Evolutionary conservation across 2,329 filamentous ascomycete species (phyloP).

Genomic region (Alternaria brassicae): DNA sequence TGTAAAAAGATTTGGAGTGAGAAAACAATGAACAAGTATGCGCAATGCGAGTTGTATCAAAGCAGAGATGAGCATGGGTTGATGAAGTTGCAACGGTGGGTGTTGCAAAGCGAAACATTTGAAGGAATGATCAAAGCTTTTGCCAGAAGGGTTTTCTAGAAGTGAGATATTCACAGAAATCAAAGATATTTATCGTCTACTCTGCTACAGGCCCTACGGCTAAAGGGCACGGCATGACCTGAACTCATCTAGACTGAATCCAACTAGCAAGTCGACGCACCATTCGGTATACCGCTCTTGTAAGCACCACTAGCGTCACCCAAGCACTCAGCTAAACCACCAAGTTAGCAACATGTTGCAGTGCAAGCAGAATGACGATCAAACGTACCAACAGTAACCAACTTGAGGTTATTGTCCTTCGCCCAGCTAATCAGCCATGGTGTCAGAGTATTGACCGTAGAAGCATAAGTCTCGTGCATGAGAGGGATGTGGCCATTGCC

Average conservation of each 20-base stretch:
- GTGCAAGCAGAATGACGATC: neutral
- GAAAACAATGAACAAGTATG: no score
- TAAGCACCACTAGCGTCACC: conserved; percentile 42
- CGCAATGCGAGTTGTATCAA: no score
- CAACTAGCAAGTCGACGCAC: conserved; percentile 27
- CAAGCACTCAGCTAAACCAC: conserved; percentile 36
- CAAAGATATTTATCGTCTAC: neutral
- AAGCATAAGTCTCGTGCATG: conserved; percentile 47
- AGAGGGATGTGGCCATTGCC: conserved; percentile 48
- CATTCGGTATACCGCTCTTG: conserved; percentile 32
- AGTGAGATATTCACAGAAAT: neutral
- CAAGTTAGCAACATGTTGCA: conserved; percentile 16
- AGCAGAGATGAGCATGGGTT: no score
- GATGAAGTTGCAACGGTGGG: no score
- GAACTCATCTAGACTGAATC: neutral
- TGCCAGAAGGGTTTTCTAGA: neutral
- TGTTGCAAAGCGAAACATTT: neutral
- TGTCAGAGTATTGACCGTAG: conserved; percentile 44
- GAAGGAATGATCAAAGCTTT: neutral
- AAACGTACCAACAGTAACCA: conserved; percentile 46
- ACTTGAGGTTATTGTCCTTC: conserved; percentile 45
- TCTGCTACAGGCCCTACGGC: neutral
- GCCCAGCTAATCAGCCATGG: conserved; percentile 50
- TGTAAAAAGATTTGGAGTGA: no score
- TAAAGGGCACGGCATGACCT: no score